Evolutionary conservation across 441 rosid genomes (phyloP).

Genomic region (Arabidopsis lyrata): DNA sequence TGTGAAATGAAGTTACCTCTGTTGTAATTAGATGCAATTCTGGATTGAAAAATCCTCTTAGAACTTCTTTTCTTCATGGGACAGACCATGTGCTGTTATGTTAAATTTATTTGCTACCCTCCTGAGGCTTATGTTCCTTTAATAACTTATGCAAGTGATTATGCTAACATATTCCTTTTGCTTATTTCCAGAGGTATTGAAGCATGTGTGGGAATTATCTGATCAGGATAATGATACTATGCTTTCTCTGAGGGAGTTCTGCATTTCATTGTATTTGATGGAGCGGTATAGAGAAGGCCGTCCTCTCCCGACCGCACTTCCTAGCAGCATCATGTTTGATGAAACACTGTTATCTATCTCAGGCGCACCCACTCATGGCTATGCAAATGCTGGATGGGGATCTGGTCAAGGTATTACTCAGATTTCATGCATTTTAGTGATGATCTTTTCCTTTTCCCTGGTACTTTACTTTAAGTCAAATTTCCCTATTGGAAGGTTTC

Average conservation of each 20-base stretch:
- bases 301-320: constrained; percentile 82
- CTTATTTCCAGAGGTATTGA: constrained; percentile 75
- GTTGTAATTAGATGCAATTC: constrained; percentile 19
- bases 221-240: constrained; percentile 97
- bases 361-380: constrained; percentile 66
- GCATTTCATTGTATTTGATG: constrained; percentile 95
- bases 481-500: constrained; percentile 61
- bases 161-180: constrained; percentile 39
- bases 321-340: constrained; percentile 83
- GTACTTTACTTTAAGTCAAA: constrained; percentile 5
- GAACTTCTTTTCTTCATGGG: constrained; percentile 20
- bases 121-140: constrained; percentile 18
- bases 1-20: constrained; percentile 6
- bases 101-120: constrained; percentile 30
- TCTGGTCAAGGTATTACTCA: constrained; percentile 64
- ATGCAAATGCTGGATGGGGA: constrained; percentile 85
- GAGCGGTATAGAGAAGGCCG: constrained; percentile 93
- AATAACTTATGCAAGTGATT: constrained; percentile 22
- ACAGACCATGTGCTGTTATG: constrained; percentile 21
- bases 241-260: constrained; percentile 97
- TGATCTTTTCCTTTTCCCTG: constrained; percentile 31
- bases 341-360: constrained; percentile 86
- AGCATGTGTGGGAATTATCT: constrained; percentile 96
- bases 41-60: neutral
- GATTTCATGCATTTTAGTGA: constrained; percentile 29